Percentiles rank a stretch among this genome's conserved stretches.
phyloP scores from a whole-genome alignment of 2,329 filamentous ascomycete genomes.

The Aspergillus bombycis region DNA sequence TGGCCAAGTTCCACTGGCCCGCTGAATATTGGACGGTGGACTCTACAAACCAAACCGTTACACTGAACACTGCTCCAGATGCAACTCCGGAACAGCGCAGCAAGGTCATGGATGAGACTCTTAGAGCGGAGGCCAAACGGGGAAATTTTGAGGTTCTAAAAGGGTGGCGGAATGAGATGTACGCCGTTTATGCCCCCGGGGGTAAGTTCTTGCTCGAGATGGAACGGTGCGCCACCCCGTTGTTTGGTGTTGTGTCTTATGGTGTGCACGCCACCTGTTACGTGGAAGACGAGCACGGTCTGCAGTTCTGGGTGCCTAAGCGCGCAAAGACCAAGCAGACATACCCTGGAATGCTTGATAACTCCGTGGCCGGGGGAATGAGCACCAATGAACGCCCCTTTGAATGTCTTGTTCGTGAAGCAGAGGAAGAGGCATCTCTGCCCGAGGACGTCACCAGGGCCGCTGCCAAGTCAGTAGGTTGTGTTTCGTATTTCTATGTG shows the following conservation, averaged over 20 bases:
- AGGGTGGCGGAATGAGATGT: constrained; percentile 80
- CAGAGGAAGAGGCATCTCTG: constrained; percentile 84
- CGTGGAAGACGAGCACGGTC: constrained; percentile 57
- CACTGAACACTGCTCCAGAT: constrained; percentile 58
- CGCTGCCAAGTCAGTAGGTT: constrained; percentile 63
- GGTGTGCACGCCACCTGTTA: constrained; percentile 83
- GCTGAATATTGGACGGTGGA: constrained; percentile 65
- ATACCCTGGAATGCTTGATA: constrained; percentile 90
- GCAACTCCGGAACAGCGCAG: constrained; percentile 67
- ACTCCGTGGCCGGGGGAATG: constrained; percentile 86
- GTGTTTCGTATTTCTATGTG: constrained; percentile 83
- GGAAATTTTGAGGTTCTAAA: constrained; percentile 72
- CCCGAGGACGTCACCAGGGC: constrained; percentile 69
- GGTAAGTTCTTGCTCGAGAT: constrained; percentile 68
- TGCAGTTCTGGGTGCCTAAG: constrained; percentile 83
- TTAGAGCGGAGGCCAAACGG: constrained; percentile 69
- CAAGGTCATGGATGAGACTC: constrained; percentile 58
- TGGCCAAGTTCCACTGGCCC: constrained; percentile 49
- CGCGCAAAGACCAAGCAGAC: constrained; percentile 79
- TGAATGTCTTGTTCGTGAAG: constrained; percentile 82
- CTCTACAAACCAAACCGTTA: constrained; percentile 62
- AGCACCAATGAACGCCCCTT: constrained; percentile 78
- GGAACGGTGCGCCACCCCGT: constrained; percentile 72
- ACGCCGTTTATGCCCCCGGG: constrained; percentile 71
- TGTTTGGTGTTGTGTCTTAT: constrained; percentile 77